Conservation (phyloP, 441 rosid genomes). For the Syzygium malaccense region DNA sequence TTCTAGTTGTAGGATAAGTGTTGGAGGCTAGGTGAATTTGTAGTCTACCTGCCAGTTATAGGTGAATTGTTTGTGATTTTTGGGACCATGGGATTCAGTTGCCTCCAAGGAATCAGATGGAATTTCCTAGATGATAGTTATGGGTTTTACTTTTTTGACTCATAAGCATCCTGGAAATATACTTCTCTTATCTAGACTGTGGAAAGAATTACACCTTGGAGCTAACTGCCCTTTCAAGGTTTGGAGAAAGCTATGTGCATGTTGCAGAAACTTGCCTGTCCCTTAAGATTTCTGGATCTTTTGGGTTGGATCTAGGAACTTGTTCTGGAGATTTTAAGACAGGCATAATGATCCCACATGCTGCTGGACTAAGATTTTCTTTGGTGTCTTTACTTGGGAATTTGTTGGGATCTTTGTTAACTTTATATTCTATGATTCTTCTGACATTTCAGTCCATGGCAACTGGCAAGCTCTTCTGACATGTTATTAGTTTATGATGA, state of each 20-base stretch:
- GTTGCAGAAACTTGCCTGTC: not conserved
- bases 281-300: not conserved
- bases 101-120: not conserved
- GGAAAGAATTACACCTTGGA: not conserved
- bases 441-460: not conserved
- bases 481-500: not conserved
- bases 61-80: not conserved
- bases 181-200: not conserved
- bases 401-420: not conserved
- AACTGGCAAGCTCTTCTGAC: not conserved
- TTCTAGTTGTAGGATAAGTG: not conserved
- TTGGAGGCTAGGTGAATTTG: not conserved
- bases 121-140: not conserved
- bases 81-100: not conserved
- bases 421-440: not conserved
- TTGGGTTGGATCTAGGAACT: not conserved
- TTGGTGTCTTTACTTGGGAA: not conserved
- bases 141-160: not conserved
- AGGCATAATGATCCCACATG: not conserved
- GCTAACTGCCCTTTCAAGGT: not conserved
- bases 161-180: not conserved
- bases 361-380: not conserved
- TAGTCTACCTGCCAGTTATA: not conserved
- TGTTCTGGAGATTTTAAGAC: not conserved
- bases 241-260: not conserved